Base-by-base conservation (phyloP, 2,329 filamentous ascomycete genomes). In the Elsinoe australis region DNA sequence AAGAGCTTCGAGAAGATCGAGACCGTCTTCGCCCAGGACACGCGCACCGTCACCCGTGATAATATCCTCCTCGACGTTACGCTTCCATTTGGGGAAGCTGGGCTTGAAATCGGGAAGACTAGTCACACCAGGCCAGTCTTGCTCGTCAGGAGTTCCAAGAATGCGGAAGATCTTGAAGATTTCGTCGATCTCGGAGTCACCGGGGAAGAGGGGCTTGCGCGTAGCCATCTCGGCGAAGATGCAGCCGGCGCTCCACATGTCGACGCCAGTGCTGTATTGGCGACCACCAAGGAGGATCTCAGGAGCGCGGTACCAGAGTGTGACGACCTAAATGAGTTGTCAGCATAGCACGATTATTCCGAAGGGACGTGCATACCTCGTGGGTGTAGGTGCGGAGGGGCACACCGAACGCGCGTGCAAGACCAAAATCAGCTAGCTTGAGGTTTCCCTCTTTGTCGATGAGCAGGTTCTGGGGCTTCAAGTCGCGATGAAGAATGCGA, bases 171-270 rank as follows among this genome's bases (percentile, higher is more conserved):
- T 94, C 71, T 90, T 92, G 75, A 94, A 94, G 62, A 94, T 94
- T 67, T 94, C 87, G 61, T 94, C 87, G 67, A 94, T 94, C 64
- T 94, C 87, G 4, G 86, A 92, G 64, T 95, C 88, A 51, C 88
- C 88, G 9, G 88, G 87, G 72, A 95, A 95, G 34, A 95, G 74
- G 4, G 88, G 87, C 69, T 94, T 94, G 60, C 87, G 80, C 1
- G 88, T 95, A 68, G 87, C 94, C 89, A 95, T 95, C 68, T 95
- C 88, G 7, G 89, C 88, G 65, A 95, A 94, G 67, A 95, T 95
- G 66, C 87, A 92, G 53, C 88, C 88, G 42, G 89, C 82, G 24
- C 86, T 92, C 88, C 88, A 95, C 85, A 95, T 95, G 62, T 95
- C 88, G 33, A 95, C 87, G 50, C 88, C 88, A 10, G 88, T 95